These are phyloP conservation scores for Penicillium sp. DNA, from an alignment of 2,329 filamentous ascomycete genomes.

Conservation along the genomic window DNA sequence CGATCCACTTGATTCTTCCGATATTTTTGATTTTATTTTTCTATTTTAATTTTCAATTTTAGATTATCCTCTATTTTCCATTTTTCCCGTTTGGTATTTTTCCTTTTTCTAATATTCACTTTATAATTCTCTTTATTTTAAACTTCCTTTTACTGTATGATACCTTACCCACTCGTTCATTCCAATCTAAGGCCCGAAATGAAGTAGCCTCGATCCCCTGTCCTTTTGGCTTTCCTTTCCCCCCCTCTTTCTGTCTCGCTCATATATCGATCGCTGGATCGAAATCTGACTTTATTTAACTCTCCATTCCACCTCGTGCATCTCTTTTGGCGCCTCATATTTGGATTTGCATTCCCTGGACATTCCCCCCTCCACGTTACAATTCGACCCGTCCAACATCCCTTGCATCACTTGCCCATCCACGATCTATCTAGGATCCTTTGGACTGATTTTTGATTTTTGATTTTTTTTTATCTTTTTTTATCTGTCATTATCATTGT, in stretches of 20 bases:
- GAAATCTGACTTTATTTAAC: slow-evolving; percentile 20
- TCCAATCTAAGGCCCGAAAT: slow-evolving; percentile 22
- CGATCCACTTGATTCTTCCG: slow-evolving; percentile 19
- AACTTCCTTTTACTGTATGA: slow-evolving; percentile 12
- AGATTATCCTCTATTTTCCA: background rate
- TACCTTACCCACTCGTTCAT: slow-evolving; percentile 12
- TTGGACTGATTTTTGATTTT: slow-evolving; percentile 3
- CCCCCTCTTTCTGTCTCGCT: slow-evolving; percentile 9
- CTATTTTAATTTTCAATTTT: background rate
- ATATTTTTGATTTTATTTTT: slow-evolving; percentile 6
- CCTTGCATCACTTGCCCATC: slow-evolving; percentile 28
- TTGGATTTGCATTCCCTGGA: slow-evolving; percentile 25
- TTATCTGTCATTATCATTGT: background rate
- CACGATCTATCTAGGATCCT: slow-evolving; percentile 18
- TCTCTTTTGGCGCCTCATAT: slow-evolving; percentile 11
- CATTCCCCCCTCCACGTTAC: slow-evolving; percentile 29
- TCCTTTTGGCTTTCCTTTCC: slow-evolving; percentile 3
- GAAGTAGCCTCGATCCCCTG: slow-evolving; percentile 25
- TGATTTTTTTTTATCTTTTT: slow-evolving; percentile 5
- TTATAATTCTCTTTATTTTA: slow-evolving; percentile 1
- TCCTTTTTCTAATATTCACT: too few species aligned
- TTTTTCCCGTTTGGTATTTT: background rate
- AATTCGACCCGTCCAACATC: slow-evolving; percentile 31
- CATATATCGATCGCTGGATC: slow-evolving; percentile 19
- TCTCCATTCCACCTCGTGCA: slow-evolving; percentile 6